phyloP scores from a whole-genome alignment of 202 grass and related monocot species.

The Dendrocalamus latiflorus region DNA sequence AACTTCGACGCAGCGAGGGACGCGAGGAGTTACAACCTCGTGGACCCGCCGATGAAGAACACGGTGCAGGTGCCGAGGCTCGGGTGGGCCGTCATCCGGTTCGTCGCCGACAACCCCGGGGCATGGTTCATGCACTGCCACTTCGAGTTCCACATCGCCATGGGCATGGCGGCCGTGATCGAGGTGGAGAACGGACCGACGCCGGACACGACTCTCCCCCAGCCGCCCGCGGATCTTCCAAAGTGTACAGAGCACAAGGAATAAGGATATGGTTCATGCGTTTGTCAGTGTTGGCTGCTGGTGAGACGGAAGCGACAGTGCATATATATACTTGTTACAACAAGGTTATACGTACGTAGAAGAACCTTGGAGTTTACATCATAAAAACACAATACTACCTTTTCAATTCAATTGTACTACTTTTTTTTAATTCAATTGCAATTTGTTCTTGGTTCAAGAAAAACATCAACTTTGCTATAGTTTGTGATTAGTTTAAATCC shows the following conservation, averaged over 20 bases:
- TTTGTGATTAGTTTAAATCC: too few species aligned
- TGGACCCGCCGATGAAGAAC: conserved; percentile 22
- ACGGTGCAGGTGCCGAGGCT: neutral
- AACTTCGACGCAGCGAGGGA: conserved; percentile 22
- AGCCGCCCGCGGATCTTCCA: neutral
- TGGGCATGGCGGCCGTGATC: neutral
- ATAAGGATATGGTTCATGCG: too few species aligned
- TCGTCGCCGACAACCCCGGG: conserved; percentile 38
- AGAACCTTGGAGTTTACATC: too few species aligned
- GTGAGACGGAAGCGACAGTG: neutral
- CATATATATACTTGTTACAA: neutral
- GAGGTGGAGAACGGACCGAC: neutral
- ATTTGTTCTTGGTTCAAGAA: too few species aligned
- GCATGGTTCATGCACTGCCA: conserved; percentile 38
- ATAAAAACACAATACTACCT: too few species aligned
- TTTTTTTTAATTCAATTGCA: too few species aligned
- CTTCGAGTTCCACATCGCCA: conserved; percentile 26
- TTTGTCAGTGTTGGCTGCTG: neutral
- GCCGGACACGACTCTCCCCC: neutral
- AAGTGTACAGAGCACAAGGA: too few species aligned
- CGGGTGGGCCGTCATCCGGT: conserved; percentile 28
- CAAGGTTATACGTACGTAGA: neutral
- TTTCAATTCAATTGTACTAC: too few species aligned
- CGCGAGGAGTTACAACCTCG: conserved; percentile 16
- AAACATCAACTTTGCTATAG: too few species aligned